Evolutionary conservation across 1,284 basidiomycete genomes (phyloP).

Genomic region (Jaminaea rosea): DNA sequence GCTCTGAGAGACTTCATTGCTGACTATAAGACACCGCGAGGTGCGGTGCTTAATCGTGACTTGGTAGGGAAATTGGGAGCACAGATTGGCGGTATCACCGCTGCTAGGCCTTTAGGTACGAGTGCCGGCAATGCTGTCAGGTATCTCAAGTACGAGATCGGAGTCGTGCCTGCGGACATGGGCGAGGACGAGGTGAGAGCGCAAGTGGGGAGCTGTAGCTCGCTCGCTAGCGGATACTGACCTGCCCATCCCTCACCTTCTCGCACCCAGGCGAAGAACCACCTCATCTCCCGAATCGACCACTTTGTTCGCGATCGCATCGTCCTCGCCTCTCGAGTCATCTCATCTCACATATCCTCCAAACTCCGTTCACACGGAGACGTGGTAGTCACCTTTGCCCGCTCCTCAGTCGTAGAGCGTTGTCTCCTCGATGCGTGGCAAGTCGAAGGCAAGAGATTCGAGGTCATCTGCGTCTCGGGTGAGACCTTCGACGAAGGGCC

Average conservation of each 20-base stretch:
- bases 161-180: conserved; percentile 77
- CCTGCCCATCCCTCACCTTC: background rate
- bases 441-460: conserved; percentile 59
- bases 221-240: background rate
- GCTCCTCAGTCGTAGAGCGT: conserved; percentile 89
- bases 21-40: conserved; percentile 42
- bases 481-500: conserved; percentile 88
- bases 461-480: conserved; percentile 89
- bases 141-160: conserved; percentile 92
- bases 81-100: conserved; percentile 80
- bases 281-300: conserved; percentile 75
- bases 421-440: conserved; percentile 66
- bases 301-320: conserved; percentile 90
- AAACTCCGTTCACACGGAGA: conserved; percentile 85
- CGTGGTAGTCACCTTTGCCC: conserved; percentile 83
- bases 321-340: conserved; percentile 83
- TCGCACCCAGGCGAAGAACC: conserved; percentile 66
- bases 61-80: conserved; percentile 47
- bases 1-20: conserved; percentile 40
- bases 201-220: background rate
- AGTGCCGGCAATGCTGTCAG: conserved; percentile 89
- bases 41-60: conserved; percentile 41
- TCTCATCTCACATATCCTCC: conserved; percentile 69
- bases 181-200: conserved; percentile 80
- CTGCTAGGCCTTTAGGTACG: conserved; percentile 81